phyloP scores from a whole-genome alignment of 2,329 filamentous ascomycete genomes.

The Aspergillus clavatus region DNA sequence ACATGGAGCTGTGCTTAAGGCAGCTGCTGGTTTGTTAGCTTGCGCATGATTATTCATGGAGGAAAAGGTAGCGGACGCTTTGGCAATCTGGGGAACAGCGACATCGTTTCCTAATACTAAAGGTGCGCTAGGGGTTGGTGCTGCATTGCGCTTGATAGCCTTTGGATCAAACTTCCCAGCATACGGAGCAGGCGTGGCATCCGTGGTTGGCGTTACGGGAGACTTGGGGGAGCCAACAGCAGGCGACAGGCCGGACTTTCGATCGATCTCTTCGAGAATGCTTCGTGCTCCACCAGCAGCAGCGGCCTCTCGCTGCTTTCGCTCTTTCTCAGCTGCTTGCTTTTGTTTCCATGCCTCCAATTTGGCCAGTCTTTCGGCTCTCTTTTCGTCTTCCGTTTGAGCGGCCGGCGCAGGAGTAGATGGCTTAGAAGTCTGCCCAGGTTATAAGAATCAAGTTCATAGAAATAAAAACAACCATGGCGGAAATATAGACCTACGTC shows the following conservation, averaged over 20 bases:
- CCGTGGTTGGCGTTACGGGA: slow-evolving; percentile 46
- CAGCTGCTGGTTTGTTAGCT: slow-evolving; percentile 42
- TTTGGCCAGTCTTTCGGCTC: slow-evolving; percentile 74
- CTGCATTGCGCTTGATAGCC: slow-evolving; percentile 73
- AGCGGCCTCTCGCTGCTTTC: slow-evolving; percentile 63
- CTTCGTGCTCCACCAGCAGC: slow-evolving; percentile 61
- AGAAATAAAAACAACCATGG: not conserved
- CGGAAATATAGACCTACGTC: slow-evolving; percentile 51
- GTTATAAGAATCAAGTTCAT: not conserved
- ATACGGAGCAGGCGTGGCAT: slow-evolving; percentile 54
- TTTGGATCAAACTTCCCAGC: slow-evolving; percentile 83
- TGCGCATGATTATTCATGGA: slow-evolving; percentile 35
- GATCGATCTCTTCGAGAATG: slow-evolving; percentile 68
- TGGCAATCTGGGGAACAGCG: slow-evolving; percentile 45
- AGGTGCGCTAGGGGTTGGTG: slow-evolving; percentile 53
- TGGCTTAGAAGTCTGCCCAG: slow-evolving; percentile 50
- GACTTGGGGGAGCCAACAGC: slow-evolving; percentile 49
- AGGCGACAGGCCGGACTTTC: slow-evolving; percentile 57
- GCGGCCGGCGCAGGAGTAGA: slow-evolving; percentile 41
- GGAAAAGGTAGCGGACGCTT: slow-evolving; percentile 42
- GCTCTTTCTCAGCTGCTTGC: slow-evolving; percentile 67
- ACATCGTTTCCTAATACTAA: slow-evolving; percentile 55
- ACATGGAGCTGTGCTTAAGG: slow-evolving; percentile 41
- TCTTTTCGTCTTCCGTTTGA: slow-evolving; percentile 67
- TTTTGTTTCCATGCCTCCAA: slow-evolving; percentile 91